Evolutionary conservation across 2,329 filamentous ascomycete genomes (phyloP).

Genomic region (Colletotrichum sp.): DNA sequence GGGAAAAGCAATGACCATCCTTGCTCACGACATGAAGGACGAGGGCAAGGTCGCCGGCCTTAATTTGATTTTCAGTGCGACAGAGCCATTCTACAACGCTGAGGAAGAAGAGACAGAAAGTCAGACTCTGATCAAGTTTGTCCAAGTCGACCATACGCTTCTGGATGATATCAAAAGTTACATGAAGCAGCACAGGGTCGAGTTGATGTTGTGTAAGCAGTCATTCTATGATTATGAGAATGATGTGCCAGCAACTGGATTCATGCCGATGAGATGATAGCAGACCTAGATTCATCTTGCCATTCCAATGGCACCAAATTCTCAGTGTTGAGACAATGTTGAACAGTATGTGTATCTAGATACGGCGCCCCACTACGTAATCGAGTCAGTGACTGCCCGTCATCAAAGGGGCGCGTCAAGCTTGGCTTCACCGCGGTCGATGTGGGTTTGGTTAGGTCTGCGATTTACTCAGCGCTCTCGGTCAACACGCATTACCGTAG

Average conservation of each 20-base stretch:
- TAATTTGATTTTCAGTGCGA: background rate
- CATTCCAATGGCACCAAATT: background rate
- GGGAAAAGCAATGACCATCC: background rate
- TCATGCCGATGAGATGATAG: background rate
- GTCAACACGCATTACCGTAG: background rate
- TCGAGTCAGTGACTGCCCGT: background rate
- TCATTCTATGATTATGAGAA: background rate
- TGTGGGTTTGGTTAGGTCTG: background rate
- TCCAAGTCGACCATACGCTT: background rate
- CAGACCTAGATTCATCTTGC: fast-evolving
- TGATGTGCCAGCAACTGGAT: background rate
- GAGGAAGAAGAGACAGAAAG: background rate
- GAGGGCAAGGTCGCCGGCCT: background rate
- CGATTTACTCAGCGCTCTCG: background rate
- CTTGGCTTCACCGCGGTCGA: background rate
- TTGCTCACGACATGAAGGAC: background rate
- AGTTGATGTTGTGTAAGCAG: background rate
- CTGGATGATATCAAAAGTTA: background rate
- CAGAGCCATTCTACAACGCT: background rate
- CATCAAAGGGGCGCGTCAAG: background rate
- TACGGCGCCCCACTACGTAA: background rate
- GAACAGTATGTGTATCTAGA: background rate
- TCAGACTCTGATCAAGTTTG: background rate
- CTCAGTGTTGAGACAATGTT: background rate
- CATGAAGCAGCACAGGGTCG: background rate